Base-by-base conservation (phyloP, 2,329 filamentous ascomycete species). In the Claviceps cyperi region DNA sequence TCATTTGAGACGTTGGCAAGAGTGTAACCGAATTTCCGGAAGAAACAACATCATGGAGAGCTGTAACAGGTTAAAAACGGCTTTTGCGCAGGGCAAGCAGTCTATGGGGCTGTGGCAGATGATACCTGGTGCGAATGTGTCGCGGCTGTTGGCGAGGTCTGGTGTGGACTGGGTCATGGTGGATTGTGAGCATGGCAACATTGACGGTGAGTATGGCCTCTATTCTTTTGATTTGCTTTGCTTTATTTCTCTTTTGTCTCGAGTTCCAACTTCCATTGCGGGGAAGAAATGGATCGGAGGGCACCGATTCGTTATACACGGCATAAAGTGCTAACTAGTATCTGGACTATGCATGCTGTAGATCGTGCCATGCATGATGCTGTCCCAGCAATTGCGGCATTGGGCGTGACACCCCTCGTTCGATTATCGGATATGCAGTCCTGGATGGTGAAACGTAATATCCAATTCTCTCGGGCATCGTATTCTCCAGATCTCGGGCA, bases 131-230 rank as follows among this genome's bases (percentile, higher is more conserved):
- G 69, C 72, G 43, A 81, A 81, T 53, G 65, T 81, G 13, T 78
- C 78, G 5, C 71, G 79, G 49, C 63, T 73, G 17, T 66, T 86
- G 46, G 80, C 83, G 1, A 69, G 78, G 50, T 65, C 74, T 1
- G 81, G 80, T 1, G 71, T 81, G 1, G 81, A 85, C 59, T 84
- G 81, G 73, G 76, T 86, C 9, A 69, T 83, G 62, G 76, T 77
- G 47, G 75, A 75, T 54, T 74, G 72, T 50, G 75, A 75, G 56
- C 74, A 77, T 56, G 74, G 74, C 8, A 73, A 71, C 54, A 64
- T 76, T 51, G 71, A 72, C 38, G 74, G 68, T 70, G 57, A 36
- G 57, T 48, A 24, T 43, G 21, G 14, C 22, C 11, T 44, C 3
- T 8, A 32, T n/a, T 37, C 21, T 2, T n/a, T 35, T 28, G n/a